Conservation (phyloP, 1,284 basidiomycete species). For the Boletus mariae region DNA sequence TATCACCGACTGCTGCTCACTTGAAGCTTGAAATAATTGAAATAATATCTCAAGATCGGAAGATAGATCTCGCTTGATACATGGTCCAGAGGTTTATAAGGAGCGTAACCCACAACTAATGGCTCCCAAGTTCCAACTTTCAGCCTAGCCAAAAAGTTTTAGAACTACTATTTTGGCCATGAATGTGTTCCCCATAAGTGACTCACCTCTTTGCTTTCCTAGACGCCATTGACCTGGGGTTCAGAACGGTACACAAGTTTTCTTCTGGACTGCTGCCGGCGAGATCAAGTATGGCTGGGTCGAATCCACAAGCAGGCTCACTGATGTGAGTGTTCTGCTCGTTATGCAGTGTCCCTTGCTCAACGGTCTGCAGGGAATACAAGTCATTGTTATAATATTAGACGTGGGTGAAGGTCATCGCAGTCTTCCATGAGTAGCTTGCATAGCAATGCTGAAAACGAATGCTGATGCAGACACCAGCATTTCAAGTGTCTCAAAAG, state of each 20-base stretch:
- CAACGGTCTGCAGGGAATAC: constrained; percentile 49
- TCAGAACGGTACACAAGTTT: constrained; percentile 63
- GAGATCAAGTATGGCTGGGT: constrained; percentile 57
- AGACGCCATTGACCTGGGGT: constrained; percentile 12
- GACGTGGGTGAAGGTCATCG: constrained; percentile 42
- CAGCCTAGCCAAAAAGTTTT: constrained; percentile 1
- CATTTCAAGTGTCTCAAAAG: constrained; percentile 49
- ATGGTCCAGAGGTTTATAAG: constrained; percentile 27
- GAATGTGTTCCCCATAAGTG: constrained; percentile 55
- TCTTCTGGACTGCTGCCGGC: constrained; percentile 57
- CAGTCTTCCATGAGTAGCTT: constrained; percentile 53
- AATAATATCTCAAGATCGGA: constrained; percentile 12
- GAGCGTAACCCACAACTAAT: constrained; percentile 18
- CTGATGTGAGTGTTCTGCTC: constrained; percentile 46
- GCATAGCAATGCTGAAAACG: neutral
- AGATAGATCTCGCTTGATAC: constrained; percentile 17
- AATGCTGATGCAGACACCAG: constrained; percentile 35
- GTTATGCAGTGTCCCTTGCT: constrained; percentile 4
- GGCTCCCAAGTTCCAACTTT: constrained; percentile 15
- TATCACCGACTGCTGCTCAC: constrained; percentile 33
- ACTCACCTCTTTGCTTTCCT: constrained; percentile 1
- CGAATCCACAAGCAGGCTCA: constrained; percentile 41
- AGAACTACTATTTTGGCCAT: constrained; percentile 57
- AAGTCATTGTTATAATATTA: constrained; percentile 48
- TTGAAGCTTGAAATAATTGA: constrained; percentile 16